Base-by-base conservation (phyloP, 1,139 yeast genomes). In the Yamadazyma conglobata region DNA sequence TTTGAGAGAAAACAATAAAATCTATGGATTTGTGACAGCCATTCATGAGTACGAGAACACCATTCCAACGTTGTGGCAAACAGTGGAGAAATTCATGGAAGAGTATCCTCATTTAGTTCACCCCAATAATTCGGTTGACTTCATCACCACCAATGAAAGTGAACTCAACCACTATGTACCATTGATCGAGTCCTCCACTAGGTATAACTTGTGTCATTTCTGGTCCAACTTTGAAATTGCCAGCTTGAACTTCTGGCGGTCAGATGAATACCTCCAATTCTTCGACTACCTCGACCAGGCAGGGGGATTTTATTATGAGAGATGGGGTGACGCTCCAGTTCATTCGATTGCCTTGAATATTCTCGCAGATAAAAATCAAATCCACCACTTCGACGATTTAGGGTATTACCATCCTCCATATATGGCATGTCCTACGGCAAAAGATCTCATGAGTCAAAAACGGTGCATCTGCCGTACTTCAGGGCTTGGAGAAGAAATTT, bases 301-400 rank as follows among this genome's bases (percentile, higher is more conserved):
- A 1, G 95, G 95, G 2, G 96, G 96, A 0, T 88, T 89, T 48
- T 84, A 84, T 54, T 87, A 87, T 51, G 93, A 83, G 56, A 65
- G 98, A 43, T 91, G 97, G 98, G 98, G 98, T 4, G 98, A 91
- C 60, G 97, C 97, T 0, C 97, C 98, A 0, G 95, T 91, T 5
- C 97, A 91, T 55, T 70, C 95, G 0, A 72, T 89, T 19, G 97
- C 79, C 0, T 74, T 80, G 4, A 59, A 79, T 2, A 54, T 89
- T 20, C 58, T 91, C 31, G 64, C 87, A 33, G 86, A 84, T 48
- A 75, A 68, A 38, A 56, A 74, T 25, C 77, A 81, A 46, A 72
- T 91, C 30, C 89, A 85, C 48, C 95, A 88, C 56, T 89, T 91
- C 54, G 94, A 88, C 42, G 96, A 88, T 48, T 71, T 91, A 17